Base-by-base conservation (phyloP, 1,139 yeast genomes). In the Pichia sp. region DNA sequence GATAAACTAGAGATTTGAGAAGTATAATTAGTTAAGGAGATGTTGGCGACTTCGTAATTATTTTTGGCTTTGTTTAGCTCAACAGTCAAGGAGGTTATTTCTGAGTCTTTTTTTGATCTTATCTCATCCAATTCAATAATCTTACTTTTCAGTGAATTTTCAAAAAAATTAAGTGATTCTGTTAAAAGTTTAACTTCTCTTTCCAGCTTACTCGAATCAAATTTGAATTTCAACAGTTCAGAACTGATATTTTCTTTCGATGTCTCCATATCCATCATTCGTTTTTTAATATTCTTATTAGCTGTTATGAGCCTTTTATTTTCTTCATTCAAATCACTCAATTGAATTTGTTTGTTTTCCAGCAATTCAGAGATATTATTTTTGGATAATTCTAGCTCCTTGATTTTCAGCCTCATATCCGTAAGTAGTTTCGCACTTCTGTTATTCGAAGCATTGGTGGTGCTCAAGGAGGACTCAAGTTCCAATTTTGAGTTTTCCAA, bases 311-410 rank as follows among this genome's bases (percentile, higher is more conserved):
- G 60, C 27, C 64, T 62, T 39, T 72, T 74, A n/a, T 79, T 62
- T 42, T 80, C 79, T n/a, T 65, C 67, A 45, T 73, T 73, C 39
- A 77, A 62, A n/a, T 66, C 68, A 36, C 68, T 65, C 36, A 73
- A 60, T 51, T 79, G 84, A 29, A 64, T 66, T 64, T 65, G 71
- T 52, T 69, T 70, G 46, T 66, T 62, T 45, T 68, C 73, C n/a
- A 75, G 49, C 29, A 69, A 52, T 43, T 68, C 73, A 34, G 69
- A 54, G 1, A 68, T 60, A 9, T 64, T 63, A 11, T 66, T 59
- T 40, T 71, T 72, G 36, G 72, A 76, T 11, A 59, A 58, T 10
- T 51, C 49, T 5, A 62, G 49, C 26, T 60, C 60, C 4, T 56
- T 50, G 5, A 64, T 10, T 54, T 54, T 52, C 8, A 33, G 36